Conservation (phyloP, 371 early-diverging fungal genomes). For the Mucor plumbeus region DNA sequence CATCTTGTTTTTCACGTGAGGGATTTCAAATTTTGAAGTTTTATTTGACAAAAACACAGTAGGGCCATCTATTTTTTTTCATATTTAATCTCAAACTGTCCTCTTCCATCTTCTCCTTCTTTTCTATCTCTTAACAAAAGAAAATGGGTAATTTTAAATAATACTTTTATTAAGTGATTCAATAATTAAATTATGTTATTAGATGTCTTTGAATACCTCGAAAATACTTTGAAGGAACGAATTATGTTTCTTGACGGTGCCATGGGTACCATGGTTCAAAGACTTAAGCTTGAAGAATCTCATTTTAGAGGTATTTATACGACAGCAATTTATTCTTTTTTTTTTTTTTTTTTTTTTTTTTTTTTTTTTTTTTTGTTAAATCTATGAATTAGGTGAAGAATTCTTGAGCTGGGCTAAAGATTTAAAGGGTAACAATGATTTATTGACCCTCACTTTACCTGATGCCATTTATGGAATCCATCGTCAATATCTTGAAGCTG, state of each 20-base stretch:
- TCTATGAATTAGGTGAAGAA: constrained; percentile 59
- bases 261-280: constrained; percentile 95
- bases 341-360: neutral
- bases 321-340: neutral
- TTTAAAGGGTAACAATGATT: constrained; percentile 93
- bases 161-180: neutral
- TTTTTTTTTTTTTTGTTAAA: neutral
- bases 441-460: constrained; percentile 89
- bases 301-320: constrained; percentile 74
- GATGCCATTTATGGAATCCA: constrained; percentile 89
- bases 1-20: constrained; percentile 3
- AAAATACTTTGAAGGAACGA: constrained; percentile 73
- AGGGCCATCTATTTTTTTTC: constrained; percentile 7
- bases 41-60: neutral
- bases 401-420: constrained; percentile 84
- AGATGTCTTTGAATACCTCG: constrained; percentile 73
- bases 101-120: neutral
- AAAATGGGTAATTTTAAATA: neutral
- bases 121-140: no score
- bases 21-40: constrained; percentile 5
- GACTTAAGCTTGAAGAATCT: constrained; percentile 77
- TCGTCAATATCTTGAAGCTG: constrained; percentile 87
- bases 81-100: neutral
- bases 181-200: neutral
- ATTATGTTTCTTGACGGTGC: constrained; percentile 95